These are phyloP conservation scores for Termitomyces heimii DNA, from an alignment of 768 basidiomycete species.

Conservation along the genomic window DNA sequence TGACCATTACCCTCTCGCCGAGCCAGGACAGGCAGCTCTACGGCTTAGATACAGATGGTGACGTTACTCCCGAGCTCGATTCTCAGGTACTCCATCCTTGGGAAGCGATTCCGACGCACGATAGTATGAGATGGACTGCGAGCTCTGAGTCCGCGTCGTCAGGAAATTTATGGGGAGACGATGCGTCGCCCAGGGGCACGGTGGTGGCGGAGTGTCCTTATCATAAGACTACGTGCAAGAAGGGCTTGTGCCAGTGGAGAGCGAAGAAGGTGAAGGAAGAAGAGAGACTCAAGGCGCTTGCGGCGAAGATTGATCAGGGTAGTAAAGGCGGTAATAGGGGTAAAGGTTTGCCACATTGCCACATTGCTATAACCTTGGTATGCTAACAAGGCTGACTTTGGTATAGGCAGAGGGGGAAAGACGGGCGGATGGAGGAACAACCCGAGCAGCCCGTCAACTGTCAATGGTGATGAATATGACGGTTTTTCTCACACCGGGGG, in stretches of 20 bases:
- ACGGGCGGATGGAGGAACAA: constrained; percentile 9
- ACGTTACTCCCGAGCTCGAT: constrained; percentile 11
- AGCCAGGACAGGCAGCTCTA: constrained; percentile 20
- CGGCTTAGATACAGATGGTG: neutral
- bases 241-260: constrained; percentile 30
- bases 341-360: neutral
- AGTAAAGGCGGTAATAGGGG: neutral
- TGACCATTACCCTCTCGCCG: constrained; percentile 17
- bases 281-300: constrained; percentile 7
- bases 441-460: constrained; percentile 2
- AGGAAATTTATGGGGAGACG: constrained; percentile 22
- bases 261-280: constrained; percentile 21
- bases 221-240: constrained; percentile 27
- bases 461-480: neutral
- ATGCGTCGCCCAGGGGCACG: constrained; percentile 7
- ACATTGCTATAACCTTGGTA: neutral
- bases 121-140: constrained; percentile 2
- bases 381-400: neutral
- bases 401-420: constrained; percentile 1
- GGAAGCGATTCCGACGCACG: constrained; percentile 10
- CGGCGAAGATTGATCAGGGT: neutral
- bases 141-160: neutral
- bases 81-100: constrained; percentile 18
- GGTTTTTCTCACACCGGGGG: constrained; percentile 4
- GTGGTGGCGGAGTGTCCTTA: constrained; percentile 19